Percentiles rank a stretch among this genome's conserved stretches.
Evolutionary conservation across 345 rosid genomes (phyloP).

Genomic region (Camelina laxa): DNA sequence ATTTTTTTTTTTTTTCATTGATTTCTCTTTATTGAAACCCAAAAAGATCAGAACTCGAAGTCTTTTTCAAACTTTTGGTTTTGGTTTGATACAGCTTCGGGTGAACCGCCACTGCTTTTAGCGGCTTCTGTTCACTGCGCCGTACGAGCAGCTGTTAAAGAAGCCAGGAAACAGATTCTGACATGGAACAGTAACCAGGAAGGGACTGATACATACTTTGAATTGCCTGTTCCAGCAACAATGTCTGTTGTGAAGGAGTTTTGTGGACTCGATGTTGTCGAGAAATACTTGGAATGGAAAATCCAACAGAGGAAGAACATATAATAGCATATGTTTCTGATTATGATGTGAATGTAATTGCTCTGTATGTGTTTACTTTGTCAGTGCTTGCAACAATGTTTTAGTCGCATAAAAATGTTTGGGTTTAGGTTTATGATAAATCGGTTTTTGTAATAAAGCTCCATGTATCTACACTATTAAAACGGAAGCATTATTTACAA

Average conservation of each 20-base stretch:
- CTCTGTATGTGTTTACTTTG: neutral
- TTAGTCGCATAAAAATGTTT: neutral
- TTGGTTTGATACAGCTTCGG: conserved; percentile 73
- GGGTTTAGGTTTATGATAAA: conserved; percentile 5
- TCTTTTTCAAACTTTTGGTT: conserved; percentile 2
- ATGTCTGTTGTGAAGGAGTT: conserved; percentile 80
- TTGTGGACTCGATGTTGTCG: conserved; percentile 73
- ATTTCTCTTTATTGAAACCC: conserved; percentile 12
- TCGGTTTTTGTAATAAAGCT: conserved; percentile 22
- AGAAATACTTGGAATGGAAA: conserved; percentile 67
- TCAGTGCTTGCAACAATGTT: neutral
- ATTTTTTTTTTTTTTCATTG: neutral
- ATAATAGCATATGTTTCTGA: neutral
- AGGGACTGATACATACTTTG: conserved; percentile 42
- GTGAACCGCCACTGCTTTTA: conserved; percentile 90
- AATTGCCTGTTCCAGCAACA: conserved; percentile 81
- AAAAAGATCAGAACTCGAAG: conserved; percentile 8
- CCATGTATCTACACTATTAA: too few relatives aligned
- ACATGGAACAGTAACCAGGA: conserved; percentile 52
- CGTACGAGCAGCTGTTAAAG: conserved; percentile 70
- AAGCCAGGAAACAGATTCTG: conserved; percentile 63
- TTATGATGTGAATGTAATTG: conserved; percentile 6
- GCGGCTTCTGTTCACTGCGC: conserved; percentile 91
- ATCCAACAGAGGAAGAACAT: conserved; percentile 26
- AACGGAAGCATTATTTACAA: too few relatives aligned